Conservation (phyloP, 495 filamentous ascomycete species). For the Talaromyces adpressus region DNA sequence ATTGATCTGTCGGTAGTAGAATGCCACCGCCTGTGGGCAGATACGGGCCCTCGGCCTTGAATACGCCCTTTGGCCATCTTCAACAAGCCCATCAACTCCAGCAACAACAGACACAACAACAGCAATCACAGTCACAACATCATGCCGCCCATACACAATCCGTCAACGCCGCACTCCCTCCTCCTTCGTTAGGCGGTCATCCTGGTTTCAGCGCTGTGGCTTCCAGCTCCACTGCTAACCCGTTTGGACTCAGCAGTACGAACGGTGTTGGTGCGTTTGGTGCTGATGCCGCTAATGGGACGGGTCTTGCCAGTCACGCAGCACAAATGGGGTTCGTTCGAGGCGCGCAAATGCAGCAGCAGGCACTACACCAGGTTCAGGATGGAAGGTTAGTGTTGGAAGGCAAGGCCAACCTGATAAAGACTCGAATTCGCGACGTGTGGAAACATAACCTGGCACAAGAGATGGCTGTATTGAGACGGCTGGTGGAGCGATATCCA, state of each 20-base stretch:
- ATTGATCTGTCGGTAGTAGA: slow-evolving; percentile 3
- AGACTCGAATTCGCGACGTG: slow-evolving; percentile 83
- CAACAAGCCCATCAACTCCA: slow-evolving; percentile 34
- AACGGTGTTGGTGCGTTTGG: slow-evolving; percentile 53
- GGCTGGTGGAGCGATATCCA: slow-evolving; percentile 79
- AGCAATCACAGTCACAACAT: slow-evolving; percentile 45
- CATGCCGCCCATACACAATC: slow-evolving; percentile 44
- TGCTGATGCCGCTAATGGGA: slow-evolving; percentile 54
- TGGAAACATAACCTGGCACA: slow-evolving; percentile 88
- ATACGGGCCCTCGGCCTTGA: slow-evolving; percentile 46
- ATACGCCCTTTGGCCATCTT: slow-evolving; percentile 43
- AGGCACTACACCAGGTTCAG: slow-evolving; percentile 29
- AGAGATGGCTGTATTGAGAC: slow-evolving; percentile 75
- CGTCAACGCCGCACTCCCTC: slow-evolving; percentile 49
- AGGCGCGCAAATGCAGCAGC: slow-evolving; percentile 61
- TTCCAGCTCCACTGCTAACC: slow-evolving; percentile 59
- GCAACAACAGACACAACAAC: slow-evolving; percentile 25
- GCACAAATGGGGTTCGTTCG: slow-evolving; percentile 81
- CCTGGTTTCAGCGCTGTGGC: slow-evolving; percentile 52
- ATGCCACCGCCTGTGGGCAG: slow-evolving; percentile 41
- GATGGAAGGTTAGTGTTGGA: slow-evolving; percentile 40
- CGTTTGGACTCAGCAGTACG: slow-evolving; percentile 48
- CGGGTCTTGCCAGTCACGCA: slow-evolving; percentile 82
- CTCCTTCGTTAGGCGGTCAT: slow-evolving; percentile 51
- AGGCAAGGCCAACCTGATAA: slow-evolving; percentile 39